Evolutionary conservation across 345 rosid species (phyloP).

Genomic region (Orychophragmus violaceus): DNA sequence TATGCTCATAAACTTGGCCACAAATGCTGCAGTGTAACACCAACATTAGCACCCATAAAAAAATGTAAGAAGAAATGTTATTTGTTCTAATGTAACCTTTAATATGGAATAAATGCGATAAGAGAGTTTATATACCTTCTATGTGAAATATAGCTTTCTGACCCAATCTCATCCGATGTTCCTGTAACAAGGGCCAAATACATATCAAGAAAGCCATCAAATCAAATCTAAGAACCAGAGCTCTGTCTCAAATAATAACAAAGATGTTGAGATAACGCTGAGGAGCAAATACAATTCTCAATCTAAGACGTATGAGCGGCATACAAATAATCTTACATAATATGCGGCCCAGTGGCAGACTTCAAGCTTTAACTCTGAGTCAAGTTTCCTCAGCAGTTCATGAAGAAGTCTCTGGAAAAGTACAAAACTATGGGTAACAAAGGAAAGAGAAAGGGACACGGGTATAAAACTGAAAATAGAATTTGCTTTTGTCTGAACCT

Average conservation of each 20-base stretch:
- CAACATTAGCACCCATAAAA: neutral
- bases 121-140: slow-evolving; percentile 51
- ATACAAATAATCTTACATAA: slow-evolving; percentile 51
- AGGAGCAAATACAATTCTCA: neutral
- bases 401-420: slow-evolving; percentile 59
- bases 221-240: neutral
- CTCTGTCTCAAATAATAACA: neutral
- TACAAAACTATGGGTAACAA: slow-evolving; percentile 17
- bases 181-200: slow-evolving; percentile 40
- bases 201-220: slow-evolving; percentile 9
- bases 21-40: slow-evolving; percentile 56
- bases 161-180: slow-evolving; percentile 78
- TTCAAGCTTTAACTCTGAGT: slow-evolving; percentile 90
- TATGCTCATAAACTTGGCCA: slow-evolving; percentile 94
- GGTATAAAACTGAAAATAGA: neutral
- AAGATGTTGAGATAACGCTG: neutral
- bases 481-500: slow-evolving; percentile 38
- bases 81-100: neutral
- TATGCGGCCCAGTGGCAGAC: slow-evolving; percentile 96
- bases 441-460: neutral
- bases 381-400: slow-evolving; percentile 82
- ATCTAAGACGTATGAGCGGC: neutral
- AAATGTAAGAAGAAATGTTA: neutral
- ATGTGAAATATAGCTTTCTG: slow-evolving; percentile 93
- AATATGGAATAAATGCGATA: neutral